phyloP scores from a whole-genome alignment of 257 asterid species.

The Asclepias syriaca region DNA sequence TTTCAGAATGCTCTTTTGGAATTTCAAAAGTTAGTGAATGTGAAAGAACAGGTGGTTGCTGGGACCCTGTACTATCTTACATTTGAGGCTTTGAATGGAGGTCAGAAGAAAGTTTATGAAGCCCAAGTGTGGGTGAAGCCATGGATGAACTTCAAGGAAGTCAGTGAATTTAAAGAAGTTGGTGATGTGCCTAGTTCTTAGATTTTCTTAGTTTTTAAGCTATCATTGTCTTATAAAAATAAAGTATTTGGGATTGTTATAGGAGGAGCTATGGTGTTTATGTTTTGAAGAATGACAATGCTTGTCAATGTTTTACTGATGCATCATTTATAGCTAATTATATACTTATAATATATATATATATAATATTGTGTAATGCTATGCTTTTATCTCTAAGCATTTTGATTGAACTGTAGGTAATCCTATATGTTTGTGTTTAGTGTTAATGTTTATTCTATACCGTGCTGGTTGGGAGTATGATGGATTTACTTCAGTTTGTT shows the following conservation, averaged over 20 bases:
- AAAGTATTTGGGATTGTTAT: background rate
- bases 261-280: background rate
- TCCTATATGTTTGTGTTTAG: background rate
- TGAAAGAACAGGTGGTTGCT: constrained; percentile 70
- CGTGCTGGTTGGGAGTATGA: background rate
- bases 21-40: constrained; percentile 65
- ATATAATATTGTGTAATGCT: background rate
- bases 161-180: constrained; percentile 66
- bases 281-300: background rate
- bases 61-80: constrained; percentile 75
- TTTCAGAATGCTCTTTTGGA: constrained; percentile 62
- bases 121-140: constrained; percentile 94
- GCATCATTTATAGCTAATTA: background rate
- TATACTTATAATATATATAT: too few species aligned
- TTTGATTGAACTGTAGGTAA: too few species aligned
- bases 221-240: background rate
- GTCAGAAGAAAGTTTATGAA: constrained; percentile 59
- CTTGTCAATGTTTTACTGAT: background rate
- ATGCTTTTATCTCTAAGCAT: background rate
- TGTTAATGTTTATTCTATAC: background rate
- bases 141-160: constrained; percentile 79
- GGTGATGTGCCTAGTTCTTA: constrained; percentile 42
- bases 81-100: constrained; percentile 65
- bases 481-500: background rate
- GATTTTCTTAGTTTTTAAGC: background rate